These are phyloP conservation scores for Cicer bijugum DNA, from an alignment of 306 rosid species.

Conservation along the genomic window DNA sequence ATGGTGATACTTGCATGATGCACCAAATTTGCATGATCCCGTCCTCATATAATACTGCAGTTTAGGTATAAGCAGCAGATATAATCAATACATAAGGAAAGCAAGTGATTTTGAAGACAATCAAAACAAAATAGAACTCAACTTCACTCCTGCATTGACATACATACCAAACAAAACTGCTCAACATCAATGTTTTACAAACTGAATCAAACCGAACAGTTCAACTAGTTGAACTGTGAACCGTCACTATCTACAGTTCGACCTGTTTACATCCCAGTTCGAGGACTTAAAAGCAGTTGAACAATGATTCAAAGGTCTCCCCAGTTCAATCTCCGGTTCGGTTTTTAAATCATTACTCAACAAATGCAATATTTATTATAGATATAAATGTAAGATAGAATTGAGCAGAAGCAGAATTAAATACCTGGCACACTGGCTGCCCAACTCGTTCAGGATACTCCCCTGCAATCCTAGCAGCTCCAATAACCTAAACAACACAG, in stretches of 20 bases:
- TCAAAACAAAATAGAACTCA: slow-evolving; percentile 43
- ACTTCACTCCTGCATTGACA: slow-evolving; percentile 45
- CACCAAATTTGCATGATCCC: slow-evolving; percentile 80
- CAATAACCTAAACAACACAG: slow-evolving; percentile 67
- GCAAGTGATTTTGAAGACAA: slow-evolving; percentile 20
- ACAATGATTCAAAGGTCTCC: neutral
- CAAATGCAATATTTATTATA: slow-evolving; percentile 42
- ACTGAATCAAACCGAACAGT: neutral
- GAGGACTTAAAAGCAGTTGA: neutral
- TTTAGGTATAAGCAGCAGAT: slow-evolving; percentile 34
- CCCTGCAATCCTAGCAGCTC: slow-evolving; percentile 73
- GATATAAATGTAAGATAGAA: slow-evolving; percentile 32
- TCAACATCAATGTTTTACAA: neutral
- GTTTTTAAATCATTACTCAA: slow-evolving; percentile 1
- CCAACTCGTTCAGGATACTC: slow-evolving; percentile 90
- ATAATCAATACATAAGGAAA: slow-evolving; percentile 44
- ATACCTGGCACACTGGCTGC: slow-evolving; percentile 96
- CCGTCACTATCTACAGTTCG: neutral
- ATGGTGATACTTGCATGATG: slow-evolving; percentile 92
- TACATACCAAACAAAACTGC: slow-evolving; percentile 1
- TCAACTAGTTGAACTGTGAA: neutral
- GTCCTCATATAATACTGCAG: slow-evolving; percentile 88
- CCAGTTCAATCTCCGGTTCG: neutral
- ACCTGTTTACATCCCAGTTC: neutral
- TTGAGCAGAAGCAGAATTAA: slow-evolving; percentile 42